Percentiles rank a stretch among this genome's conserved stretches.
These are phyloP conservation scores for Hirschfeldia incana DNA, from an alignment of 345 rosid species.

Conservation along the genomic window DNA sequence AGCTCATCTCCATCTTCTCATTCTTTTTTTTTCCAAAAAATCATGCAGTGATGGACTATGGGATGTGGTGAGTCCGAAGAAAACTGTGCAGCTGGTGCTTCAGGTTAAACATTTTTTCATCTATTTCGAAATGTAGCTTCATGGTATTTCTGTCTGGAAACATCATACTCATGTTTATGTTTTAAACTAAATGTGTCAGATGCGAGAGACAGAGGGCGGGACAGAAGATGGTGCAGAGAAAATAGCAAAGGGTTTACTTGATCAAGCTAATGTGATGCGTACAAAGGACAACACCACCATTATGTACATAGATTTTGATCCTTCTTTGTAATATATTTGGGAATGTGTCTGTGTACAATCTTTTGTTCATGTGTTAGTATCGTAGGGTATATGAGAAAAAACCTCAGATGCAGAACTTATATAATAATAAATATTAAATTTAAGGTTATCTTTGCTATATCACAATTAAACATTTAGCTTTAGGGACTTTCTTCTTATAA, in stretches of 20 bases:
- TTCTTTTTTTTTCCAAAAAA: neutral
- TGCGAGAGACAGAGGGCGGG: conserved; percentile 48
- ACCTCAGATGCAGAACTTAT: conserved; percentile 31
- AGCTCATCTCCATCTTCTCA: neutral
- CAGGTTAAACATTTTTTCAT: conserved; percentile 53
- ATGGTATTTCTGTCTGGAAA: conserved; percentile 1
- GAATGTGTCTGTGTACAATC: conserved; percentile 23
- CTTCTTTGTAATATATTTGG: conserved; percentile 43
- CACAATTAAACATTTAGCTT: neutral
- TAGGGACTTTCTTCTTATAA: neutral
- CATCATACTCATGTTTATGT: conserved; percentile 10
- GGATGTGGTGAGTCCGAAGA: conserved; percentile 78
- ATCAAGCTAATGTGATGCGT: conserved; percentile 77
- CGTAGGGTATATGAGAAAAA: conserved; percentile 21
- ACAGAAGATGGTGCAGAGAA: conserved; percentile 62
- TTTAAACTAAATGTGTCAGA: conserved; percentile 40
- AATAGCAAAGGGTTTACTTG: conserved; percentile 70
- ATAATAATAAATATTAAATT: neutral
- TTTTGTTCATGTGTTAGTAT: conserved; percentile 8
- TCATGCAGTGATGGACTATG: conserved; percentile 85
- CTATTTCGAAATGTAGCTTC: neutral
- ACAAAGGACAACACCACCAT: conserved; percentile 95
- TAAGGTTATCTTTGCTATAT: neutral
- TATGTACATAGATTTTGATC: conserved; percentile 75
- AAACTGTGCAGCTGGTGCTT: conserved; percentile 66